Evolutionary conservation across 2,329 filamentous ascomycete genomes (phyloP), one percentile per base, ranked within the genome.

Genomic region (Septoria petroselini): DNA sequence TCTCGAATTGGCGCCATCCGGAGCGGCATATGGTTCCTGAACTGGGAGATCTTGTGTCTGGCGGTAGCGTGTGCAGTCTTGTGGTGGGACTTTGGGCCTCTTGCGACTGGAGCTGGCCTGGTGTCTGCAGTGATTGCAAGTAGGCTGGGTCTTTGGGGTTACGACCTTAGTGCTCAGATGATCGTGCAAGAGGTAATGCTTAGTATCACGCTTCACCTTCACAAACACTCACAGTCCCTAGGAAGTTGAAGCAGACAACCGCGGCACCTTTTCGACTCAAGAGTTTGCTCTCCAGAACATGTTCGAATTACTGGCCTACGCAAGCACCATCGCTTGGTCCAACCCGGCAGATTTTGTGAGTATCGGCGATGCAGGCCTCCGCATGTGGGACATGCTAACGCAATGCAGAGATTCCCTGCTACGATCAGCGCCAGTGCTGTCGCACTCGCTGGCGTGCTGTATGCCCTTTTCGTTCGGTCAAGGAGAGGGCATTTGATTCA

Each of bases 21-120:
- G n/a, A 75, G 78, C 0, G 86, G 85, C 0, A 73, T 89, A 2
- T 90, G 86, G 86, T 82, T 81, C 54, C 63, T 84, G 7, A 82
- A 77, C 48, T 86, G 82, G 79, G 84, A 89, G 62, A 71, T 84
- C n/a, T 49, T 71, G 2, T 82, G 76, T 39, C 54, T 81, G 58
- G 56, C 71, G 63, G 63, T 76, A 42, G 57, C 71, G 60, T 64
- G 70, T 15, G 58, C 57, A 2, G 58, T 65, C 41, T 58, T 69
- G 33, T 70, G 65, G 65, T 33, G 61, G 3, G 54, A 59, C 14
- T 12, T 48, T 1, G 35, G 29, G 3, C 54, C 53, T 3, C 38
- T 31, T 4, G 25, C 52, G 8, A 59, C 61, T 7, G 58, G 58
- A 4, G 41, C 53, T 8, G 61, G 59, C 6, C 65, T 74, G 5